phyloP scores from a whole-genome alignment of 768 basidiomycete genomes.

The Amanita rubescens region DNA sequence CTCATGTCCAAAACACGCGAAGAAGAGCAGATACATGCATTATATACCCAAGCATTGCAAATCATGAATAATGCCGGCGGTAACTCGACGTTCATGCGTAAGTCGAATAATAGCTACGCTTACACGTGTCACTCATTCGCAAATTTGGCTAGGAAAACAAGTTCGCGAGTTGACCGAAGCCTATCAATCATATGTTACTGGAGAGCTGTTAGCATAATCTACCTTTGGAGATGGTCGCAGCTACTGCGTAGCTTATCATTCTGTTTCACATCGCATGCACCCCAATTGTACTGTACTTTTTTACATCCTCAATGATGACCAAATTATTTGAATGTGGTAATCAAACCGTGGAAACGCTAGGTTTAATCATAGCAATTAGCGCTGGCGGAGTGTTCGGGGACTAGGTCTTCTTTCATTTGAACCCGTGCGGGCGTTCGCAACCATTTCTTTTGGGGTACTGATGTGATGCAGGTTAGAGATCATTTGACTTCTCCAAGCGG shows the following conservation, averaged over 20 bases:
- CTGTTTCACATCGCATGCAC: neutral
- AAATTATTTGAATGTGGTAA: neutral
- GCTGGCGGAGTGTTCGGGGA: constrained; percentile 1
- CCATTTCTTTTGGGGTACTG: neutral
- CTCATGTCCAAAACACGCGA: neutral
- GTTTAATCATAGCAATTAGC: neutral
- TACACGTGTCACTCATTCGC: neutral
- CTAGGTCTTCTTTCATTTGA: neutral
- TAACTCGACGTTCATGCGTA: constrained; percentile 1
- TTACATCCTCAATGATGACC: neutral
- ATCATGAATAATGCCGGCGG: neutral
- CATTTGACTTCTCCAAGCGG: neutral
- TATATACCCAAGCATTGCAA: constrained; percentile 4
- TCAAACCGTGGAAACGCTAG: neutral
- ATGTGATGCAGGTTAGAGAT: neutral
- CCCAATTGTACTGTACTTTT: neutral
- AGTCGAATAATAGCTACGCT: neutral
- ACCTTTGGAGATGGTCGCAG: neutral
- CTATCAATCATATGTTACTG: constrained; percentile 2
- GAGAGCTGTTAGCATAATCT: constrained; percentile 1
- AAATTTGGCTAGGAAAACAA: constrained; percentile 1
- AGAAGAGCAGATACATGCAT: constrained; percentile 2
- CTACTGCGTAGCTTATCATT: constrained; percentile 1
- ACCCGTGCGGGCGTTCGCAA: neutral
- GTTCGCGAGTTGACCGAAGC: constrained; percentile 4